These are phyloP conservation scores for Globisporangium splendens DNA, from an alignment of 352 stramenopile species.

Conservation along the genomic window DNA sequence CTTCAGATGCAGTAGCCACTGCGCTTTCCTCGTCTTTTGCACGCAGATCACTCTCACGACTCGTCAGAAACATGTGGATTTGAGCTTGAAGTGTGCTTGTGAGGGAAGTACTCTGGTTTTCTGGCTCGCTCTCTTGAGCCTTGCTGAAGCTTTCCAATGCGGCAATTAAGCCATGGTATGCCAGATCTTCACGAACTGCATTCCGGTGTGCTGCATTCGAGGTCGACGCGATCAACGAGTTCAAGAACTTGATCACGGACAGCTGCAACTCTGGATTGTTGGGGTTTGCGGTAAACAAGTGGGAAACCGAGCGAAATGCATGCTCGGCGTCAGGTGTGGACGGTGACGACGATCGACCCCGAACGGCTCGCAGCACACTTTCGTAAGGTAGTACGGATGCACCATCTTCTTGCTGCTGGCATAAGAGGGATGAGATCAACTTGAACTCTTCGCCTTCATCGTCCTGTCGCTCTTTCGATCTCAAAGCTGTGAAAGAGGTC, in stretches of 20 bases:
- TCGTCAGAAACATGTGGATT: conserved; percentile 7
- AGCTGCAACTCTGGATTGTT: conserved; percentile 24
- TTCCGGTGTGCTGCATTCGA: conserved; percentile 21
- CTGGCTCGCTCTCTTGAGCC: conserved; percentile 1
- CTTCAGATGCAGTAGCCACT: not conserved
- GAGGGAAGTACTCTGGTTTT: not conserved
- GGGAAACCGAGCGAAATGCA: conserved; percentile 25
- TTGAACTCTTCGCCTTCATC: not conserved
- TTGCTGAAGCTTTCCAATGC: conserved; percentile 26
- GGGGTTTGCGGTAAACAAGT: conserved; percentile 21
- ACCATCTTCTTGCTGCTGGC: conserved; percentile 11
- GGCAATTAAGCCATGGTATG: conserved; percentile 22
- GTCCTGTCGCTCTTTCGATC: not conserved
- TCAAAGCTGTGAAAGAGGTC: not conserved
- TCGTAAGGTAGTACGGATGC: conserved; percentile 15
- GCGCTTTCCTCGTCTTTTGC: not conserved
- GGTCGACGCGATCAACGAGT: conserved; percentile 33
- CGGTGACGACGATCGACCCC: conserved; percentile 5
- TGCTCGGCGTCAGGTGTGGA: conserved; percentile 5
- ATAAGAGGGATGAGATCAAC: conserved; percentile 17
- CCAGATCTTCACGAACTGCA: conserved; percentile 44
- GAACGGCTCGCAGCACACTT: conserved; percentile 27
- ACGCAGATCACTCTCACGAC: not conserved
- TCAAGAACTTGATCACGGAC: conserved; percentile 44
- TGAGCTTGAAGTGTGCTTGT: not conserved